phyloP scores from a whole-genome alignment of 768 basidiomycete species.

The Amanita subjunquillea region DNA sequence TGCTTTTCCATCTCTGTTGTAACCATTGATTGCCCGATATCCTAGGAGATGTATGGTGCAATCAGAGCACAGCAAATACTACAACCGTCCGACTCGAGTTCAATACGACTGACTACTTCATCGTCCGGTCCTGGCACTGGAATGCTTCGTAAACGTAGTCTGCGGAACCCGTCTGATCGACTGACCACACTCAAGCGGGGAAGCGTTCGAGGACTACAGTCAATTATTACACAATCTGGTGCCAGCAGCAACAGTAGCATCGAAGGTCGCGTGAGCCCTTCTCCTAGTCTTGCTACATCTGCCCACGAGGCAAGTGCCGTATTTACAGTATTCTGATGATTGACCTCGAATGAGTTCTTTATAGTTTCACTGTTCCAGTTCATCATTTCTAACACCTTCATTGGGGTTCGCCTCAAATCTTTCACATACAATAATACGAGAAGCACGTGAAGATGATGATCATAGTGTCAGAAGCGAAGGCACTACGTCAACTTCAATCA shows the following conservation, averaged over 20 bases:
- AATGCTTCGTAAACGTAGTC: conserved; percentile 58
- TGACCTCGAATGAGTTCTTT: neutral
- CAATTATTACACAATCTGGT: conserved; percentile 61
- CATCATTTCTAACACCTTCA: conserved; percentile 69
- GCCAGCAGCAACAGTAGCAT: conserved; percentile 70
- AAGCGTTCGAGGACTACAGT: conserved; percentile 82
- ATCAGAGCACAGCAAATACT: conserved; percentile 88
- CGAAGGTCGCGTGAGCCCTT: conserved; percentile 88
- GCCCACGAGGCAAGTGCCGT: conserved; percentile 56
- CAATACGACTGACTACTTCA: conserved; percentile 38
- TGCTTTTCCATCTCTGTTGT: neutral
- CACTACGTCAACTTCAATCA: conserved; percentile 63
- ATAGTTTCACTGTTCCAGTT: conserved; percentile 28
- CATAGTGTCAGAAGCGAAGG: conserved; percentile 56
- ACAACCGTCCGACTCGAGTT: conserved; percentile 54
- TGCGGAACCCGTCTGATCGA: conserved; percentile 62
- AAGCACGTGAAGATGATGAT: conserved; percentile 84
- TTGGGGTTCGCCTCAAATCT: conserved; percentile 97
- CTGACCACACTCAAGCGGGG: conserved; percentile 77
- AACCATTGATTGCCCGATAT: conserved; percentile 1
- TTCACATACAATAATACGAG: conserved; percentile 92
- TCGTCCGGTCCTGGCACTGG: conserved; percentile 46
- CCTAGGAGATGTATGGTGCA: conserved; percentile 87
- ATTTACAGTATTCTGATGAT: neutral
- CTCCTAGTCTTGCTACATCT: conserved; percentile 88